Conservation (phyloP, 2,329 filamentous ascomycete genomes). For the Fusarium chlamydosporum region DNA sequence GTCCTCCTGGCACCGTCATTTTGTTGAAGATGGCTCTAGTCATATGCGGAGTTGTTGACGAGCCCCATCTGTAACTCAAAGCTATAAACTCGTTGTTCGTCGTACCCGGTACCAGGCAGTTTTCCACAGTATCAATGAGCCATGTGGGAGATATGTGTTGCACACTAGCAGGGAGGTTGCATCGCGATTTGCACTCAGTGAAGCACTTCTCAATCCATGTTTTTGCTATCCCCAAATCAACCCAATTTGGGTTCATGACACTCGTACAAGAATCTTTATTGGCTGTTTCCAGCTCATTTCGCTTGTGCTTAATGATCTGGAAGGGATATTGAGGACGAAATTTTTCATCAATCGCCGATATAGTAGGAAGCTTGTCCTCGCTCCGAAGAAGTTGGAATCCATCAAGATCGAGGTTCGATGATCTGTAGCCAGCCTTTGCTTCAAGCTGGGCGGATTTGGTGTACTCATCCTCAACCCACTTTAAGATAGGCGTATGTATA, state of each 20-base stretch:
- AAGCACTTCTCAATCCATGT: not conserved
- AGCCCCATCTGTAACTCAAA: slow-evolving; percentile 12
- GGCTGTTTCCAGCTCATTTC: rapidly evolving
- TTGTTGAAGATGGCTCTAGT: not conserved
- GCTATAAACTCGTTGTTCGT: not conserved
- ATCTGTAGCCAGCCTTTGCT: not conserved
- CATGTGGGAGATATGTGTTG: not conserved
- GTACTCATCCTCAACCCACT: not conserved
- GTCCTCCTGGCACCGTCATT: not conserved
- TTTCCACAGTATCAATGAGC: not conserved
- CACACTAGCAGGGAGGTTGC: not conserved
- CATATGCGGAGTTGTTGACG: not conserved
- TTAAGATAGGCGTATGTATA: not conserved
- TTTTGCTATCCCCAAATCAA: not conserved
- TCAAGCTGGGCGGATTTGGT: not conserved
- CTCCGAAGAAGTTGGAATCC: not conserved
- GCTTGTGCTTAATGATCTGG: not conserved
- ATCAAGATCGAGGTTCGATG: not conserved
- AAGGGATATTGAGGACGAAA: not conserved
- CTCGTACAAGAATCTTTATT: not conserved
- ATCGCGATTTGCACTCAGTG: not conserved
- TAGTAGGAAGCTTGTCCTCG: not conserved
- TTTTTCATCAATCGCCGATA: not conserved
- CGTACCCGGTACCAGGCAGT: not conserved
- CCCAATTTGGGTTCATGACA: not conserved